Base-by-base conservation (phyloP, 2,329 filamentous ascomycete genomes). In the Coleophoma eucalyptorum region DNA sequence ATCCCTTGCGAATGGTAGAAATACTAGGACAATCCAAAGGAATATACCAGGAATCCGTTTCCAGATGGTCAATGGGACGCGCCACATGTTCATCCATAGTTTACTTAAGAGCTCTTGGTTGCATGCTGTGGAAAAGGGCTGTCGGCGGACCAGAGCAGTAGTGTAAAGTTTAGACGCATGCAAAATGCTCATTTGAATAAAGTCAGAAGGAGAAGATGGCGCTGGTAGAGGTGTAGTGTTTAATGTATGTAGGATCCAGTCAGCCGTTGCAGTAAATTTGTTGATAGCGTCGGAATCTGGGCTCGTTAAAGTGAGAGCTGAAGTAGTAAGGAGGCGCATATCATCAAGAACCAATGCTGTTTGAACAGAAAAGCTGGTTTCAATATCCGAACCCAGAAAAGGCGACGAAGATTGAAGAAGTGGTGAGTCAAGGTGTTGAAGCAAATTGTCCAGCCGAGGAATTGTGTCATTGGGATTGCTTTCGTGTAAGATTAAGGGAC, bases 11-110 rank as follows among this genome's bases (percentile, higher is more conserved):
- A 56, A 63, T 11, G 64, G 62, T 20, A 54, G 57, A 5, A 58
- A 58, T 16, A 63, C 56, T 31, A 66, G 45, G 49, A 67, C 52
- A 31, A 67, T 50, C 63, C 64, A 67, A 19, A 65, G 51, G 46
- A 65, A 67, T 1, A 66, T 58, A 3, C 65, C 66, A 0, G 65
- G 66, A 3, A 62, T 60, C 16, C 49, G 44, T 48, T 66, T 67
- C 66, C 66, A 68, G 3, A 55, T 48, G 15, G 53, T 56, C 4
- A 67, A 47, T 8, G 56, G 58, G 5, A 67, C 59, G 8, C 46
- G 49, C 50, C 58, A 59, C 51, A 67, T 60, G 2, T 50, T 56
- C 18, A 46, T 43, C 51, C 61, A 67, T 7, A 67, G 57, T 21
- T 54, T 46, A 7, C 53, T 51, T 1, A 63, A 51, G 7, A 56